These are phyloP conservation scores for Zygosaccharomyces pseudobailii DNA, from an alignment of 1,139 yeast genomes.

Conservation along the genomic window DNA sequence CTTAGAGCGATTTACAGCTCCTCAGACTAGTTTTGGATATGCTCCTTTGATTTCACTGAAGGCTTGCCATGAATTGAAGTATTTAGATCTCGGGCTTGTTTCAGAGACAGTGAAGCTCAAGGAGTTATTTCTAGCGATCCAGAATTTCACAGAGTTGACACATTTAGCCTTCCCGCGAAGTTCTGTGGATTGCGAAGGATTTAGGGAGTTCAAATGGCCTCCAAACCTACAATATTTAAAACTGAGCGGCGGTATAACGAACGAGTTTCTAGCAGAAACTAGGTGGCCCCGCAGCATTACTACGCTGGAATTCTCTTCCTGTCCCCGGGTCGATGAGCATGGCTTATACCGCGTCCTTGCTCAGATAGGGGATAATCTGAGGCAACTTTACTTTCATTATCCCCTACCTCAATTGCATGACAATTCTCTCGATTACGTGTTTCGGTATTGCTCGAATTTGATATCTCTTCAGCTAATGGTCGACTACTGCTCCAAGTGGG, in stretches of 20 bases:
- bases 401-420: conserved; percentile 82
- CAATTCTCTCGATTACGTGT: conserved; percentile 67
- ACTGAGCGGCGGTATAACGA: conserved; percentile 84
- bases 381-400: conserved; percentile 62
- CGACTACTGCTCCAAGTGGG: conserved; percentile 69
- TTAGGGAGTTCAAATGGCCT: conserved; percentile 62
- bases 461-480: conserved; percentile 61
- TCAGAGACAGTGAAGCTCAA: conserved; percentile 84
- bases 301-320: conserved; percentile 75
- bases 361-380: conserved; percentile 61
- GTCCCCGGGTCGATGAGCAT: conserved; percentile 66
- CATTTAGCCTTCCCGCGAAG: conserved; percentile 85
- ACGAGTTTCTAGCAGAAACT: conserved; percentile 65
- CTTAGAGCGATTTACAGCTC: conserved; percentile 72
- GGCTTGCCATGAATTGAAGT: conserved; percentile 57
- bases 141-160: conserved; percentile 55
- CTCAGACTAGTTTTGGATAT: conserved; percentile 90
- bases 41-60: conserved; percentile 79
- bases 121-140: conserved; percentile 72
- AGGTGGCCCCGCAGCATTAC: conserved; percentile 67
- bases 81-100: conserved; percentile 78
- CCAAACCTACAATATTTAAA: conserved; percentile 63
- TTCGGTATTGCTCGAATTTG: conserved; percentile 71
- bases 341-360: conserved; percentile 58
- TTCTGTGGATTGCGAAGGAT: conserved; percentile 68